These are phyloP conservation scores for Podospora pseudopauciseta DNA, from an alignment of 495 filamentous ascomycete species.

Conservation along the genomic window DNA sequence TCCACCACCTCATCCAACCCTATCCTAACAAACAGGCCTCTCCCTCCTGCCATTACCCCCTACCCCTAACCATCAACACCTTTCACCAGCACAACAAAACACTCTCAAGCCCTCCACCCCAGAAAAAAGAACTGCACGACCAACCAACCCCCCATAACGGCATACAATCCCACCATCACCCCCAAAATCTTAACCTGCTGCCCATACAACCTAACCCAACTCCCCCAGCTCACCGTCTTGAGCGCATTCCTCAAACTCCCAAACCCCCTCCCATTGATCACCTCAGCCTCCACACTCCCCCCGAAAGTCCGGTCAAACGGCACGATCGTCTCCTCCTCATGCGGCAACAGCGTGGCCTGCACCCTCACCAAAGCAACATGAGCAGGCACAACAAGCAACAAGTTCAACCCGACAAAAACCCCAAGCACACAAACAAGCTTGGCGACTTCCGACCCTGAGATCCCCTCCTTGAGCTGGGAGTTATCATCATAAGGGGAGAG, in stretches of 20 bases:
- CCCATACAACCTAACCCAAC: conserved; percentile 62
- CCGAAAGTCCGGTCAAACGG: conserved; percentile 51
- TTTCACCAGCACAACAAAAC: not conserved
- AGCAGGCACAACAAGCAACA: conserved; percentile 41
- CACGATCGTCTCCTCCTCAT: conserved; percentile 47
- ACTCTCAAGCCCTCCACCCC: not conserved
- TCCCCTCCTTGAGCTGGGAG: conserved; percentile 21
- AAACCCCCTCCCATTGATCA: conserved; percentile 65
- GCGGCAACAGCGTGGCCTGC: conserved; percentile 49
- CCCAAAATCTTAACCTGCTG: conserved; percentile 61
- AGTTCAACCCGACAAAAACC: conserved; percentile 25
- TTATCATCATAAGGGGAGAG: conserved; percentile 23
- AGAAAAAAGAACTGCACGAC: conserved; percentile 13
- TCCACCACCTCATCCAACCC: too few relatives aligned
- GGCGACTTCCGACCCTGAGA: conserved; percentile 15
- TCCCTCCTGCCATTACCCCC: too few relatives aligned
- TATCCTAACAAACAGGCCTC: too few relatives aligned
- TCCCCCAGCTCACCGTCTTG: conserved; percentile 62
- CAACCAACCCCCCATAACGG: conserved; percentile 41
- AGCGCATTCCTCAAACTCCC: conserved; percentile 68
- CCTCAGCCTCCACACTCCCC: conserved; percentile 50
- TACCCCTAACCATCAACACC: too few relatives aligned
- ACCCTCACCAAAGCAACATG: conserved; percentile 45
- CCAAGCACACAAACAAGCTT: conserved; percentile 33
- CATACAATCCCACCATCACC: conserved; percentile 44